These are phyloP conservation scores for Euryodendron excelsum DNA, from an alignment of 148 eudicot species.

Conservation along the genomic window DNA sequence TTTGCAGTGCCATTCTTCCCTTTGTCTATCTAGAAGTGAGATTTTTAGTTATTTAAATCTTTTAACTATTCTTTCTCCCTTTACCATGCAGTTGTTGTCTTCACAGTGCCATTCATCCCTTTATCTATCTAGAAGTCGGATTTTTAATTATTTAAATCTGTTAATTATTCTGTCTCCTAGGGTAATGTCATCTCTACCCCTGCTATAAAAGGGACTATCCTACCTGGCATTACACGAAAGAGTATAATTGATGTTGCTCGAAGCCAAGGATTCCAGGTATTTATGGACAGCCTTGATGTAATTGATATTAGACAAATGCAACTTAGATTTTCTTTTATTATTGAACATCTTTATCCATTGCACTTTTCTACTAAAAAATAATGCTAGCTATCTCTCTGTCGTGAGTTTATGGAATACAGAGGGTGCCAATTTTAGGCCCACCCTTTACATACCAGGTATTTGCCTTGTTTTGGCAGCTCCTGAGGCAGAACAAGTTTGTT, in stretches of 20 bases:
- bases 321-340: neutral
- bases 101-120: neutral
- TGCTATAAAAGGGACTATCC: slow-evolving; percentile 82
- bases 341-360: neutral
- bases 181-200: slow-evolving; percentile 83
- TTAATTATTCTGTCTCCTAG: slow-evolving; percentile 33
- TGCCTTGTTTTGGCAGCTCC: neutral
- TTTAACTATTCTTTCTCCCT: neutral
- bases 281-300: neutral
- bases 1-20: neutral
- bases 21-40: neutral
- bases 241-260: slow-evolving; percentile 89
- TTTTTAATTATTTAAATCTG: neutral
- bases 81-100: neutral
- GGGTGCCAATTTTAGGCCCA: neutral
- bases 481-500: neutral
- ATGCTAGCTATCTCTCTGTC: neutral
- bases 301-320: neutral
- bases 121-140: neutral
- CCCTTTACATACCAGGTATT: neutral
- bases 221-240: slow-evolving; percentile 95
- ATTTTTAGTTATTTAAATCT: neutral
- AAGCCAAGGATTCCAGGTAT: slow-evolving; percentile 89
- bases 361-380: neutral
- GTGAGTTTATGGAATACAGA: neutral